Base-by-base conservation (phyloP, 352 stramenopile genomes). In the Thalassiosira hispida region DNA sequence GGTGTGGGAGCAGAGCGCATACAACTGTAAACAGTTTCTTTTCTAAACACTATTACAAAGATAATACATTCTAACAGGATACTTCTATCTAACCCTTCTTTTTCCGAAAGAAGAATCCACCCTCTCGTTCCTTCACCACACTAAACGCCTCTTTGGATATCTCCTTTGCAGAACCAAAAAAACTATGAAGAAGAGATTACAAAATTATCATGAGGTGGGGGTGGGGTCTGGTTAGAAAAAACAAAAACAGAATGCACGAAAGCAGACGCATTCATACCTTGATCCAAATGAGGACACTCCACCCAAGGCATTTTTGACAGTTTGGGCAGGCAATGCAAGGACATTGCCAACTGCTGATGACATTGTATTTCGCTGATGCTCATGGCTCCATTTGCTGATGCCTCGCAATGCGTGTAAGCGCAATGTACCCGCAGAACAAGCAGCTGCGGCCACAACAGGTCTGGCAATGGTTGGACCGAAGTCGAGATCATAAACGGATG, bases 371-470 rank as follows among this genome's bases (percentile, higher is more conserved):
- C 87, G 81, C 63, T 88, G 83, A 66, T 94, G 84, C 16, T 90
- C 83, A 40, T 90, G 66, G 33, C 83, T 90, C 82, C 86, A 94
- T 38, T 85, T 81, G 38, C 86, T 92, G 23, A 94, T 94, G 44
- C 90, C 90, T 52, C 77, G 59, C 9, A 94, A 74, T 33, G 90
- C 90, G 81, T 94, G 90, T 47, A 94, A 70, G 2, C 88, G 79
- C 35, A 94, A 61, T 33, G 71, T 82, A 31, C 90, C 90, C 42
- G 85, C 79, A 14, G 86, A 92, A 81, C 86, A 93, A n/a, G 81
- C 88, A 25, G 88, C 86, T 40, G 88, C 90, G 38, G 84, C 90
- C 29, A 93, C 81, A n/a, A 94, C 84, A 14, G 90, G 90, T 23
- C 90, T 76, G 63, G 85, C 86, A 42, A 91, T 49, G 8, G 85